phyloP scores from a whole-genome alignment of 768 basidiomycete genomes.

The Rhodosporidiobolus odoratus region DNA sequence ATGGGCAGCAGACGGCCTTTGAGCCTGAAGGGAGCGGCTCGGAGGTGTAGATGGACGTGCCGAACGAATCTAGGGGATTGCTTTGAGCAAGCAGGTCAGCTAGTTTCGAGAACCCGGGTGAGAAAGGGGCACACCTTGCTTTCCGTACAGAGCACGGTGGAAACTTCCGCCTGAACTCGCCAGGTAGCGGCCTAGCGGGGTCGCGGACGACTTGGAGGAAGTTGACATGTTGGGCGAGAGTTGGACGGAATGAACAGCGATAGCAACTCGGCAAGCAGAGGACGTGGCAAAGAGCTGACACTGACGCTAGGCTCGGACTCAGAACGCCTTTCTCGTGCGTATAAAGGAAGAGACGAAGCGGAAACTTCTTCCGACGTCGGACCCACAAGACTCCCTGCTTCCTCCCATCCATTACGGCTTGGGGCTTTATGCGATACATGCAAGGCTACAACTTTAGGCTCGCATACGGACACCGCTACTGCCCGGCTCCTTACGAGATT shows the following conservation, averaged over 20 bases:
- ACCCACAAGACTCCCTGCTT: too few species aligned
- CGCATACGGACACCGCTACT: too few species aligned
- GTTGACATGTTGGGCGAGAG: neutral
- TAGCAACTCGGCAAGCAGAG: too few species aligned
- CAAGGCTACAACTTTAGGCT: too few species aligned
- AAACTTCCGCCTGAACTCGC: neutral
- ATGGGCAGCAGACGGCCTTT: conserved; percentile 45
- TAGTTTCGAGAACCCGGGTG: neutral
- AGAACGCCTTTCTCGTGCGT: too few species aligned
- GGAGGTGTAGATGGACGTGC: conserved; percentile 43
- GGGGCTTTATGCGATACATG: too few species aligned
- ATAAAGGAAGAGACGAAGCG: too few species aligned
- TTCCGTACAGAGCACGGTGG: neutral
- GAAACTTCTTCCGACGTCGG: too few species aligned
- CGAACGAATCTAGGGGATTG: conserved; percentile 22
- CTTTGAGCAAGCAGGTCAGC: neutral
- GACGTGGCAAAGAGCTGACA: too few species aligned
- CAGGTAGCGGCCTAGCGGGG: neutral
- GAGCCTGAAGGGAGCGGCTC: conserved; percentile 33
- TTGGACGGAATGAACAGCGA: neutral
- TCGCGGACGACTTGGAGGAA: neutral
- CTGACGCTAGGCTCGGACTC: too few species aligned
- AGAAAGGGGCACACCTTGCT: neutral
- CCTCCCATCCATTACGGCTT: too few species aligned
- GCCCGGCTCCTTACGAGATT: too few species aligned